Evolutionary conservation across 2,329 filamentous ascomycete species (phyloP), one percentile per base, ranked within the genome.

Genomic region (Exophiala sideris): DNA sequence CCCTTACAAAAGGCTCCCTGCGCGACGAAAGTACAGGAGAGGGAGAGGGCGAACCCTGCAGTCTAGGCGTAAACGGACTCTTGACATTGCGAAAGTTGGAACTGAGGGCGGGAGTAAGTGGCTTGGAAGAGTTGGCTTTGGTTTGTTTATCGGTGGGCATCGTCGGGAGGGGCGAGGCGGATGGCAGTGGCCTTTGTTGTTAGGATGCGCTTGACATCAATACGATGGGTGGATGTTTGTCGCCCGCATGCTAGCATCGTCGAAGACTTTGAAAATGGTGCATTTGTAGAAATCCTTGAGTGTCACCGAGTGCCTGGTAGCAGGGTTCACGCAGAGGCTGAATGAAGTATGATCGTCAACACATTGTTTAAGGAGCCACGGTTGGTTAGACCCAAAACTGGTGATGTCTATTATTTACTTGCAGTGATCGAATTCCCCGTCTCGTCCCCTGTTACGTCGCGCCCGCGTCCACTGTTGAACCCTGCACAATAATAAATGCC

Each of bases 71-170:
- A 56, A 85, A 67, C 42, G 82, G 82, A 16, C 75, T 68, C 66
- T 80, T 81, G 58, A 71, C 73, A 39, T 74, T 72, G 52, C 79
- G 84, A 63, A 80, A 76, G 44, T 79, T 82, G 42, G 83, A 76
- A 69, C 78, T 81, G 65, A 91, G 82, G 55, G 84, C 80, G 49
- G 89, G 87, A 74, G 85, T 85, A 66, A 87, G 79, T 38, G 85
- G 82, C 73, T 77, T 75, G 65, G 76, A 73, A 66, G 75, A 75
- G 68, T 69, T 71, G 11, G 52, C 29, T 70, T 75, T 74, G 34
- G 51, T 48, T 71, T 75, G 76, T 73, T 77, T 79, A 71, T 81
- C 76, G 67, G 70, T 69, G 57, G 72, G 72, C 71, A 81, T 76
- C 67, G 76, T 73, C 58, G 61, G 62, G 61, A 59, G 56, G 60